Conservation (phyloP, 108 stramenopile genomes). For the Schizochytrium sp. region DNA sequence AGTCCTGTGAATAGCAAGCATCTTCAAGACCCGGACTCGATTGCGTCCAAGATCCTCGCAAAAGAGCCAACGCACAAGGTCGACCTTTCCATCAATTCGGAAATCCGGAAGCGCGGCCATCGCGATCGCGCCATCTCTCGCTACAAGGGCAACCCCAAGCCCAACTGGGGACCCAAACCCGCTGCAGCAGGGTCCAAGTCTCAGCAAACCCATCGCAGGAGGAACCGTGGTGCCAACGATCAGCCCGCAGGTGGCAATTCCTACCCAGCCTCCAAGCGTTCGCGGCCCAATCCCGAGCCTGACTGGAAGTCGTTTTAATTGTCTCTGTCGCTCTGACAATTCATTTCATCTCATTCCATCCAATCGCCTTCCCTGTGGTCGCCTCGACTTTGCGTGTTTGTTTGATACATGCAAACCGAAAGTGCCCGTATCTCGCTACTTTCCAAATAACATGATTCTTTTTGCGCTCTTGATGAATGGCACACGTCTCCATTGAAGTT, state of each 20-base stretch:
- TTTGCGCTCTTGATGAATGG: too few species aligned
- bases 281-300: not conserved
- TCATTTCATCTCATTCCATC: too few species aligned
- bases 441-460: too few species aligned
- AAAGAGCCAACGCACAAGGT: constrained; percentile 54
- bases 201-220: not conserved
- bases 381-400: too few species aligned
- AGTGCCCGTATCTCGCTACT: too few species aligned
- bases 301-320: not conserved
- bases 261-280: not conserved
- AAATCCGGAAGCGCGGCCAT: constrained; percentile 12
- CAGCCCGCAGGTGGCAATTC: not conserved
- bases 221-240: not conserved
- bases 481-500: too few species aligned
- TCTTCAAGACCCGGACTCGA: constrained; percentile 20
- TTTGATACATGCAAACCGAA: too few species aligned
- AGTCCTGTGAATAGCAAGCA: constrained; percentile 44
- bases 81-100: constrained; percentile 56
- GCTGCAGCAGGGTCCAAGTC: constrained; percentile 32
- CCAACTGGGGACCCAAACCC: constrained; percentile 77
- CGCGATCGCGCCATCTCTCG: constrained; percentile 47
- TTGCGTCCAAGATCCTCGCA: constrained; percentile 61
- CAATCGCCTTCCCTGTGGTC: too few species aligned
- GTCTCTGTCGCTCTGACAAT: too few species aligned
- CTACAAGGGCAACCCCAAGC: constrained; percentile 71